These are phyloP conservation scores for Suillus fuscotomentosus DNA, from an alignment of 768 basidiomycete species.

Conservation along the genomic window DNA sequence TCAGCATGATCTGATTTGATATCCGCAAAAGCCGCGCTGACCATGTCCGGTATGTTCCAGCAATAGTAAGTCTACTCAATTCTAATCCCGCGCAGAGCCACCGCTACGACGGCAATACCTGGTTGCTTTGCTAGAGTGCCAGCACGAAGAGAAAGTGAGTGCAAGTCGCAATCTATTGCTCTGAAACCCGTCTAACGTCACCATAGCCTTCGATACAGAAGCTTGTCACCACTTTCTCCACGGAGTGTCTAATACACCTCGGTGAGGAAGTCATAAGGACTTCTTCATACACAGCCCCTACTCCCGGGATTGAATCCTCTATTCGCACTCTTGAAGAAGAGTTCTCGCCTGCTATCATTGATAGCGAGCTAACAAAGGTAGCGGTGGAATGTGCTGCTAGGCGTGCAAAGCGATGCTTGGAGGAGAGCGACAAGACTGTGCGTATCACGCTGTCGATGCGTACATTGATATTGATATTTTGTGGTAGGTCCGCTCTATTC, in stretches of 20 bases:
- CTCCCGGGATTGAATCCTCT: constrained; percentile 46
- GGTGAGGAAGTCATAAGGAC: constrained; percentile 67
- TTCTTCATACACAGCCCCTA: constrained; percentile 53
- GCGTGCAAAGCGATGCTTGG: constrained; percentile 45
- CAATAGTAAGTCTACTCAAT: constrained; percentile 7
- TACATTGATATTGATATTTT: constrained; percentile 6
- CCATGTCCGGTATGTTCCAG: constrained; percentile 54
- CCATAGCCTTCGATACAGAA: constrained; percentile 74
- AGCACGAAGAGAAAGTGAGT: constrained; percentile 81
- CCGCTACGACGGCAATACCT: constrained; percentile 57
- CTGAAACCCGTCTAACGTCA: not conserved
- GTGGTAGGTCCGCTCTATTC: constrained; percentile 54
- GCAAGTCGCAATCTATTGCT: not conserved
- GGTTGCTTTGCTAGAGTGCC: constrained; percentile 65
- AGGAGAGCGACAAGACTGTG: constrained; percentile 51
- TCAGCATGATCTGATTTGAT: not conserved
- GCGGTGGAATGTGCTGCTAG: constrained; percentile 41
- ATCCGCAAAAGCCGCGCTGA: constrained; percentile 54
- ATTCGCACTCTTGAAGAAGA: constrained; percentile 49
- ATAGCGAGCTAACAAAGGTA: constrained; percentile 41
- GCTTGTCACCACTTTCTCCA: constrained; percentile 55
- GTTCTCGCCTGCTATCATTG: constrained; percentile 42
- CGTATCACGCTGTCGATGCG: constrained; percentile 11
- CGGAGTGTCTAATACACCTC: constrained; percentile 58
- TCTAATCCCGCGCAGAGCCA: constrained; percentile 44